Evolutionary conservation across 1,139 yeast genomes (phyloP).

Genomic region (Entelexis sorbosivorans): DNA sequence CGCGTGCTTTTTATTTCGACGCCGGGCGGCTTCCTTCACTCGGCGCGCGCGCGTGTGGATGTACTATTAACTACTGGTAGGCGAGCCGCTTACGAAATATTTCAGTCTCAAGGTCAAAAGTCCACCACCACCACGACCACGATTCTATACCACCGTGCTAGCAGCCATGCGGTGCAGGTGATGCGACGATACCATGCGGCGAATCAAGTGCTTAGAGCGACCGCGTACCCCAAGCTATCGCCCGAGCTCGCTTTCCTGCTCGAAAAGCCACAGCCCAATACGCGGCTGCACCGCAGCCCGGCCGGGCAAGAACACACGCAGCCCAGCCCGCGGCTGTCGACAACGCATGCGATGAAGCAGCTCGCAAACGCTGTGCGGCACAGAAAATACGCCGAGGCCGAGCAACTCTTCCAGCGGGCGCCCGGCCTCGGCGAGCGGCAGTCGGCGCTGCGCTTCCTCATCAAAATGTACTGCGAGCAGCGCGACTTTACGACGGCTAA

Average conservation of each 20-base stretch:
- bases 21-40: no score
- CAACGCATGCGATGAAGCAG: conserved; percentile 8
- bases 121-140: no score
- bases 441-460: conserved; percentile 14
- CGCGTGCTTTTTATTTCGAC: no score
- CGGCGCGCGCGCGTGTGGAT: no score
- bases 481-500: conserved; percentile 22
- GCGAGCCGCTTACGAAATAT: neutral
- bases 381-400: conserved; percentile 9
- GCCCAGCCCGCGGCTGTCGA: neutral
- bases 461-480: conserved; percentile 15
- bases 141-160: neutral
- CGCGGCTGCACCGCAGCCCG: neutral
- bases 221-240: neutral
- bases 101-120: neutral
- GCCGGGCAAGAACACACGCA: neutral
- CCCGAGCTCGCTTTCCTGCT: conserved; percentile 8
- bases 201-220: neutral
- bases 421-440: conserved; percentile 17
- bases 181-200: conserved; percentile 5
- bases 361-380: conserved; percentile 8
- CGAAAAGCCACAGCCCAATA: neutral
- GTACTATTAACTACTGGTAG: no score
- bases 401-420: conserved; percentile 7
- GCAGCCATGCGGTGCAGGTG: conserved; percentile 4